phyloP scores from a whole-genome alignment of 1,284 basidiomycete genomes.

The Tylopilus orsonianus region DNA sequence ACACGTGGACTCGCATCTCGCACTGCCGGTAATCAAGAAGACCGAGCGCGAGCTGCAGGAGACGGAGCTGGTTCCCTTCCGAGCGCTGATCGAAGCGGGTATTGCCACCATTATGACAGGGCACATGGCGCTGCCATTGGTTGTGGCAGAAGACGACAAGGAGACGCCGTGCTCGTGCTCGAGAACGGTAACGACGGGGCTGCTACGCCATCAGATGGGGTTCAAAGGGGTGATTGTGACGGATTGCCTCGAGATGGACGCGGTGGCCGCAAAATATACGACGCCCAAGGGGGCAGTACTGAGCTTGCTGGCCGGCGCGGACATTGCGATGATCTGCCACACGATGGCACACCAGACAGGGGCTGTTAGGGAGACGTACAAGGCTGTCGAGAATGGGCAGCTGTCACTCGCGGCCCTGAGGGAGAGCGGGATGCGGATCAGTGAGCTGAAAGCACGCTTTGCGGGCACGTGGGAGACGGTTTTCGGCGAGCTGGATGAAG shows the following conservation, averaged over 20 bases:
- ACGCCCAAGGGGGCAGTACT: constrained; percentile 53
- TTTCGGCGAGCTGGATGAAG: constrained; percentile 32
- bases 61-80: constrained; percentile 62
- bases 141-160: constrained; percentile 44
- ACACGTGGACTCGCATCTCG: constrained; percentile 67
- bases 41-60: constrained; percentile 39
- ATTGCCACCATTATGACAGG: constrained; percentile 67
- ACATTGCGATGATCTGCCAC: constrained; percentile 72
- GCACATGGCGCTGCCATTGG: constrained; percentile 63
- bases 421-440: constrained; percentile 46
- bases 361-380: constrained; percentile 51
- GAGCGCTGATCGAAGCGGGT: constrained; percentile 38
- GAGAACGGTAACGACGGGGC: constrained; percentile 46
- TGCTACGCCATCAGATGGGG: constrained; percentile 49
- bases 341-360: constrained; percentile 51
- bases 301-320: constrained; percentile 60
- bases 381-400: constrained; percentile 44
- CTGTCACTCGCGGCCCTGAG: constrained; percentile 41
- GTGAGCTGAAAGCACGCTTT: constrained; percentile 49
- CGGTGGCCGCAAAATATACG: constrained; percentile 55
- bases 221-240: constrained; percentile 62
- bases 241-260: constrained; percentile 72
- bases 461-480: constrained; percentile 47
- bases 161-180: constrained; percentile 61
- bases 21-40: constrained; percentile 59